phyloP scores from a whole-genome alignment of 2,329 filamentous ascomycete species.

The Graphilbum ipis-grandicollis region DNA sequence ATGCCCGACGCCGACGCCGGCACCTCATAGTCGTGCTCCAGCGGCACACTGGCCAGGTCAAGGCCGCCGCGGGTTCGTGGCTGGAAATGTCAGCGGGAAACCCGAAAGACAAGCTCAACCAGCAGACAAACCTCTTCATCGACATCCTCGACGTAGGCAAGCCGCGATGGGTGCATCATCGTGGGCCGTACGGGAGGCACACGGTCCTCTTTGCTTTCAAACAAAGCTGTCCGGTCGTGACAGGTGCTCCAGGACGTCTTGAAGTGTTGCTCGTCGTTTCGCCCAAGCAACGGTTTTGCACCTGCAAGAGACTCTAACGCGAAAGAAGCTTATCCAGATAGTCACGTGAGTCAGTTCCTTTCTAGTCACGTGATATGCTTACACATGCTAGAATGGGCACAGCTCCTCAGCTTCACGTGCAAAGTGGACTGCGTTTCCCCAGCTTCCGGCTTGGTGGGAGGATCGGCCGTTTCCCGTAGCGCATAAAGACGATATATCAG shows the following conservation, averaged over 20 bases:
- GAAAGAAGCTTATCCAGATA: no score
- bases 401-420: no score
- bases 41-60: slow-evolving; percentile 11
- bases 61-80: not conserved
- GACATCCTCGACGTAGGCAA: slow-evolving; percentile 85
- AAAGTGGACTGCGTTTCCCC: no score
- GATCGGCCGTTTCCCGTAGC: no score
- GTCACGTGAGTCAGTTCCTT: no score
- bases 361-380: no score
- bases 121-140: slow-evolving; percentile 40
- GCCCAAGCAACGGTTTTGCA: no score
- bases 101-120: not conserved
- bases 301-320: no score
- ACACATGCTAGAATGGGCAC: no score
- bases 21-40: slow-evolving; percentile 74
- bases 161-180: slow-evolving; percentile 73
- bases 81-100: not conserved
- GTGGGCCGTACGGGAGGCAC: not conserved
- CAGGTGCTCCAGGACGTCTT: not conserved
- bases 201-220: not conserved
- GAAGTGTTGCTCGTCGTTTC: no score
- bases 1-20: slow-evolving; percentile 47
- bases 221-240: not conserved
- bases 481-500: no score
- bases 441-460: no score